Evolutionary conservation across 2,329 filamentous ascomycete genomes (phyloP).

Genomic region (Stagonosporopsis tanaceti): DNA sequence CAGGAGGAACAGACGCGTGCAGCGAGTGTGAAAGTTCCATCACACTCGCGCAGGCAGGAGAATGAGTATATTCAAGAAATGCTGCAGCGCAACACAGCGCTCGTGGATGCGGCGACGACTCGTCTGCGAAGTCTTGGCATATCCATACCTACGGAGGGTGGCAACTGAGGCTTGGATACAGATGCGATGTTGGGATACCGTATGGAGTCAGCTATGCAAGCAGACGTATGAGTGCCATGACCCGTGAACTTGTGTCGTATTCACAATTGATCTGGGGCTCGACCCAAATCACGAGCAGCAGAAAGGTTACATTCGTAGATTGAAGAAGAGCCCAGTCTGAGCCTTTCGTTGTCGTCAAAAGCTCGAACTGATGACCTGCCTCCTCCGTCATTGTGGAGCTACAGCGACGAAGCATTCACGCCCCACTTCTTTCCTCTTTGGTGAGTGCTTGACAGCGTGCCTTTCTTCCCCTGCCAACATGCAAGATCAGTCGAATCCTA

Average conservation of each 20-base stretch:
- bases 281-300: background rate
- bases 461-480: background rate
- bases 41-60: conserved; percentile 45
- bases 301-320: background rate
- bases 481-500: conserved; percentile 5
- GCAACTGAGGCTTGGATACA: background rate
- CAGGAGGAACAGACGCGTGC: conserved; percentile 22
- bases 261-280: background rate
- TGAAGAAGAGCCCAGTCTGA: background rate
- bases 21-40: conserved; percentile 40
- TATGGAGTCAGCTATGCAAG: background rate
- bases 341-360: background rate
- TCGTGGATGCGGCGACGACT: conserved; percentile 44
- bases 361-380: background rate
- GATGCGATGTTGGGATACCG: background rate
- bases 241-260: background rate
- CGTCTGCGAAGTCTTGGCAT: conserved; percentile 42
- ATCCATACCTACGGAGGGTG: conserved; percentile 25
- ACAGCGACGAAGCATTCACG: background rate
- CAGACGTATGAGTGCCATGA: background rate
- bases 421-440: background rate
- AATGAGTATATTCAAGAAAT: conserved; percentile 45
- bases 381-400: background rate
- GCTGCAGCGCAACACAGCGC: conserved; percentile 42
- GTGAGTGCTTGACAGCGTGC: background rate